Percentiles rank a stretch among this genome's conserved stretches.
Evolutionary conservation across 2,329 filamentous ascomycete species (phyloP).

Genomic region (Colletotrichum gloeosporioides): DNA sequence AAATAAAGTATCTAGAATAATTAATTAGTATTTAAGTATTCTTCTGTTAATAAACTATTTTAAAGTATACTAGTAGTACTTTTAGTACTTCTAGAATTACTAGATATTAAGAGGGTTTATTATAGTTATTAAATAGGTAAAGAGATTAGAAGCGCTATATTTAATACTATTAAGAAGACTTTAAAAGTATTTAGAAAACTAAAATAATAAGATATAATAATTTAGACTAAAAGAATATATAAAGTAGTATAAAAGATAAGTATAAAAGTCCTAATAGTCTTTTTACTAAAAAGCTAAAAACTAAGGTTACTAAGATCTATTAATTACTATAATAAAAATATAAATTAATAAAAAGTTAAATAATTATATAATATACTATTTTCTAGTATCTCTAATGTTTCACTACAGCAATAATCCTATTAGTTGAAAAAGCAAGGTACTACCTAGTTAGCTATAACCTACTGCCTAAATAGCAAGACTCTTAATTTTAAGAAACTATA

Average conservation of each 20-base stretch:
- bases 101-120: neutral
- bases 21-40: neutral
- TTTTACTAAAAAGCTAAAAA: neutral
- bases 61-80: neutral
- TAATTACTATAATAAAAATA: neutral
- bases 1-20: neutral
- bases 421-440: too few relatives aligned
- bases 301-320: neutral
- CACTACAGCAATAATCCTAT: too few relatives aligned
- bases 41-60: neutral
- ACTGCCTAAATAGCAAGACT: too few relatives aligned
- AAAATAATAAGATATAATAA: neutral
- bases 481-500: too few relatives aligned
- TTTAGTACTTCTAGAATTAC: neutral
- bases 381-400: too few relatives aligned
- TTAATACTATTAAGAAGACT: neutral
- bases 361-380: neutral
- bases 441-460: too few relatives aligned
- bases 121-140: neutral
- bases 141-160: neutral
- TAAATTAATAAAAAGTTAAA: neutral
- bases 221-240: neutral
- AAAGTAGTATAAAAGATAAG: neutral
- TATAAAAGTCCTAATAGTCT: neutral
- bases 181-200: neutral